A percentile compares a stretch with the other conserved stretches of the same genome.
Conservation (phyloP, 495 filamentous ascomycete species). For the Aspergillus homomorphus region DNA sequence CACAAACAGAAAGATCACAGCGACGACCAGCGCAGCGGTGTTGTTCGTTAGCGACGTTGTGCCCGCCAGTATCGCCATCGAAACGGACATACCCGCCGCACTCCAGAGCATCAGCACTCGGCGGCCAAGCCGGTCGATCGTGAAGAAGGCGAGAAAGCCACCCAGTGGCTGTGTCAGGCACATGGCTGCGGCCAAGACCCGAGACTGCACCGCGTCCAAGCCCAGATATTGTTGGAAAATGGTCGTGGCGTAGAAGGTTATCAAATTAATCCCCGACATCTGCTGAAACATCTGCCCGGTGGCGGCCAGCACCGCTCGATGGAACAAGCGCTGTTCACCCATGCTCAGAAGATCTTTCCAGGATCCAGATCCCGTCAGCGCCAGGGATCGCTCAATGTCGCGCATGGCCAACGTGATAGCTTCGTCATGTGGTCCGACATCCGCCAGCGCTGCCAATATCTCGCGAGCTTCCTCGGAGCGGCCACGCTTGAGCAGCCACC, state of each 20-base stretch:
- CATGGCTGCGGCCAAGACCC: slow-evolving; percentile 72
- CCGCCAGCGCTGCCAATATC: slow-evolving; percentile 43
- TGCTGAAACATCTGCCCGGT: slow-evolving; percentile 40
- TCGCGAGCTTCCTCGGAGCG: slow-evolving; percentile 51
- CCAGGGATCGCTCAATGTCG: slow-evolving; percentile 40
- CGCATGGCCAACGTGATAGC: slow-evolving; percentile 32
- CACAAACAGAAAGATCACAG: slow-evolving; percentile 39
- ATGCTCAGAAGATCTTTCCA: slow-evolving; percentile 33
- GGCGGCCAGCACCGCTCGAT: slow-evolving; percentile 31
- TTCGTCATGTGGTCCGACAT: slow-evolving; percentile 22
- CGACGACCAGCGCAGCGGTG: slow-evolving; percentile 36
- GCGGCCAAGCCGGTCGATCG: slow-evolving; percentile 69
- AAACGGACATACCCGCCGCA: slow-evolving; percentile 51
- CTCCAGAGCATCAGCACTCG: slow-evolving; percentile 61
- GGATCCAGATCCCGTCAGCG: slow-evolving; percentile 27
- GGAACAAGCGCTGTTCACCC: slow-evolving; percentile 33
- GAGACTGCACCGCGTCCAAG: slow-evolving; percentile 72
- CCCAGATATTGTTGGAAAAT: slow-evolving; percentile 59
- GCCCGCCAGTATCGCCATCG: slow-evolving; percentile 56
- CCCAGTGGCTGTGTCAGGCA: slow-evolving; percentile 73
- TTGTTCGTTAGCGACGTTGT: slow-evolving; percentile 40
- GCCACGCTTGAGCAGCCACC: slow-evolving; percentile 56
- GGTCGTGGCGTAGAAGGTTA: slow-evolving; percentile 58
- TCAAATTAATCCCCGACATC: slow-evolving; percentile 58
- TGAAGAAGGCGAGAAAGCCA: slow-evolving; percentile 70